Conservation (phyloP, 257 asterid genomes). For the Nicotiana benthamiana region DNA sequence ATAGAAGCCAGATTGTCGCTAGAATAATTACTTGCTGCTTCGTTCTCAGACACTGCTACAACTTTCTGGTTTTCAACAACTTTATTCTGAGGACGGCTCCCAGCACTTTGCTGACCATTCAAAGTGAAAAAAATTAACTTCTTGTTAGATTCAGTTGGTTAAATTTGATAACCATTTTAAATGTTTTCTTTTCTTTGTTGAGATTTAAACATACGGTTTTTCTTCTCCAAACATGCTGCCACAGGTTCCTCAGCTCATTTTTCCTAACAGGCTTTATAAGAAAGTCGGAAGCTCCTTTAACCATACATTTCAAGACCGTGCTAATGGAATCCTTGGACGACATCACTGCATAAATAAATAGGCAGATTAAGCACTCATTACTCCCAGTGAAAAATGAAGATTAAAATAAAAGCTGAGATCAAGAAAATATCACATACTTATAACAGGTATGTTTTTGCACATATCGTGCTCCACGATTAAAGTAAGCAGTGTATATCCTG, state of each 20-base stretch:
- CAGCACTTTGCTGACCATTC: slow-evolving; percentile 44
- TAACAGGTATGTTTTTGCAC: slow-evolving; percentile 92
- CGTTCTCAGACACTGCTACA: slow-evolving; percentile 75
- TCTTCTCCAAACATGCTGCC: slow-evolving; percentile 99
- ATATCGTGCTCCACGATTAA: slow-evolving; percentile 76
- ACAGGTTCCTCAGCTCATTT: slow-evolving; percentile 89
- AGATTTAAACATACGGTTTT: slow-evolving; percentile 44
- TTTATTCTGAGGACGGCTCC: slow-evolving; percentile 52
- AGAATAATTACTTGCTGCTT: slow-evolving; percentile 53
- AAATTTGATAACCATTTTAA: background rate
- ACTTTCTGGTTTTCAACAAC: slow-evolving; percentile 50
- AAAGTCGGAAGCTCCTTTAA: slow-evolving; percentile 89
- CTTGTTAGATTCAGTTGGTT: background rate
- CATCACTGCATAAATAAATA: slow-evolving; percentile 66
- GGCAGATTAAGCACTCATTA: background rate
- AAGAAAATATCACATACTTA: slow-evolving; percentile 46
- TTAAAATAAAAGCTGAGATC: background rate
- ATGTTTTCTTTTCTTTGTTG: background rate
- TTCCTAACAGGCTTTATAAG: slow-evolving; percentile 89
- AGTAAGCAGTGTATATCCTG: slow-evolving; percentile 91
- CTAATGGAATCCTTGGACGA: slow-evolving; percentile 78
- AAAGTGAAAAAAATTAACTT: slow-evolving; percentile 1
- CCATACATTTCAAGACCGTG: slow-evolving; percentile 89
- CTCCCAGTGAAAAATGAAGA: background rate
- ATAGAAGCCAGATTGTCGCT: slow-evolving; percentile 52